phyloP scores from a whole-genome alignment of 768 basidiomycete species.

The Suillus lakei region DNA sequence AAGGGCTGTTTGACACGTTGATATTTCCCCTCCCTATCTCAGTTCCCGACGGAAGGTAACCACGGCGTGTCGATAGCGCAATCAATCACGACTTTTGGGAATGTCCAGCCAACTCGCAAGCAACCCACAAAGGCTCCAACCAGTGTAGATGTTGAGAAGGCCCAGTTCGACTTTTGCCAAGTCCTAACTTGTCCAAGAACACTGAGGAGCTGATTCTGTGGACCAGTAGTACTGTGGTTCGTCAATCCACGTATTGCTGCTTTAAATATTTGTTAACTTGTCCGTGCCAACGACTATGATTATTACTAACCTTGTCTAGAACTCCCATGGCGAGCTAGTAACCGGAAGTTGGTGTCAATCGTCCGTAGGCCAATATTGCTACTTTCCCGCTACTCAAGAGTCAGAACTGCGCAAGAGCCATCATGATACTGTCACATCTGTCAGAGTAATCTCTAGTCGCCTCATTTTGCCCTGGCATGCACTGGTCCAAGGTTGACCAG shows the following conservation, averaged over 20 bases:
- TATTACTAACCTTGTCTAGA: too few species aligned
- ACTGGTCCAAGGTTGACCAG: slow-evolving; percentile 51
- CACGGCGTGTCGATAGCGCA: background rate
- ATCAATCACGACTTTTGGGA: background rate
- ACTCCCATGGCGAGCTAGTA: too few species aligned
- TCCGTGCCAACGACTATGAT: too few species aligned
- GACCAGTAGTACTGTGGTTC: too few species aligned
- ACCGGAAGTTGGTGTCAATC: background rate
- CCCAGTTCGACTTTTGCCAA: background rate
- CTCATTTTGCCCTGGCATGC: slow-evolving; percentile 21
- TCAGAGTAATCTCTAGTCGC: slow-evolving; percentile 41
- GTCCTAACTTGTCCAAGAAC: too few species aligned
- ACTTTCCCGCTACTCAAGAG: background rate
- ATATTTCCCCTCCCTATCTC: background rate
- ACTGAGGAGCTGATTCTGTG: too few species aligned
- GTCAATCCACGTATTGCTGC: too few species aligned
- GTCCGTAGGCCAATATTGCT: background rate
- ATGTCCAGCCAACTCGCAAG: background rate
- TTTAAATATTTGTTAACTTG: too few species aligned
- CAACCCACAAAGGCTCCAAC: background rate
- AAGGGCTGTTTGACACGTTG: background rate
- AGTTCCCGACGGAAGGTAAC: background rate
- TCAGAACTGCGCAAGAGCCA: background rate
- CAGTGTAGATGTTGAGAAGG: background rate
- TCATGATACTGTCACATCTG: slow-evolving; percentile 87